Evolutionary conservation across 371 early-diverging fungal species (phyloP).

Genomic region (Ecytonucleospora hepatopenaei): DNA sequence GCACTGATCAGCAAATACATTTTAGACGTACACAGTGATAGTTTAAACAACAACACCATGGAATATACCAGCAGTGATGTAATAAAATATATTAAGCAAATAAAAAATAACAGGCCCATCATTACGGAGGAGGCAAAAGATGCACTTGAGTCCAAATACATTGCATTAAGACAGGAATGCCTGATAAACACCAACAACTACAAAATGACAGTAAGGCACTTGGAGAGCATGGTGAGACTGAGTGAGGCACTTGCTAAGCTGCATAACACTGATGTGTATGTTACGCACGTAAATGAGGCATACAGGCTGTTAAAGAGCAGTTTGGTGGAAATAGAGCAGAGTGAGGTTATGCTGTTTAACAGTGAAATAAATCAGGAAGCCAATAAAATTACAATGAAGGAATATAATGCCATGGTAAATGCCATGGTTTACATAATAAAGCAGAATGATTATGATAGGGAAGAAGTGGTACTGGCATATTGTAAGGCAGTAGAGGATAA

Average conservation of each 20-base stretch:
- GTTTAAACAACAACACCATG: background rate
- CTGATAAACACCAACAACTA: slow-evolving; percentile 58
- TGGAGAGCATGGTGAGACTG: slow-evolving; percentile 57
- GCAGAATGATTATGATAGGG: slow-evolving; percentile 46
- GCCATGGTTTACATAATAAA: slow-evolving; percentile 47
- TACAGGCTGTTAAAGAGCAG: slow-evolving; percentile 72
- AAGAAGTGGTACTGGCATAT: slow-evolving; percentile 69
- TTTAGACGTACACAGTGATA: slow-evolving; percentile 61
- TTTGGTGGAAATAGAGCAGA: slow-evolving; percentile 76
- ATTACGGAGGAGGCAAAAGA: slow-evolving; percentile 68
- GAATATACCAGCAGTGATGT: slow-evolving; percentile 45
- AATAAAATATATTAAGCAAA: slow-evolving; percentile 45
- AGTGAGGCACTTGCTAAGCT: slow-evolving; percentile 60
- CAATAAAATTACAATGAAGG: slow-evolving; percentile 36
- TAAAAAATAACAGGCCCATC: slow-evolving; percentile 50
- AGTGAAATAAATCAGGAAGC: slow-evolving; percentile 54
- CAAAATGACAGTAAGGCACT: slow-evolving; percentile 55
- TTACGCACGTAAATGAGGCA: slow-evolving; percentile 74
- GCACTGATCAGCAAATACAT: slow-evolving; percentile 79
- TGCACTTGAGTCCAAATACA: slow-evolving; percentile 70
- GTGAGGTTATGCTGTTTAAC: slow-evolving; percentile 61
- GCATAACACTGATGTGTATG: slow-evolving; percentile 37
- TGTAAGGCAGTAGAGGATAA: slow-evolving; percentile 62
- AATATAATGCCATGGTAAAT: slow-evolving; percentile 42
- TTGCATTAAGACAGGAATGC: slow-evolving; percentile 74